These are phyloP conservation scores for Zea mays DNA, from an alignment of 176 grass and related monocot genomes.

Conservation along the genomic window DNA sequence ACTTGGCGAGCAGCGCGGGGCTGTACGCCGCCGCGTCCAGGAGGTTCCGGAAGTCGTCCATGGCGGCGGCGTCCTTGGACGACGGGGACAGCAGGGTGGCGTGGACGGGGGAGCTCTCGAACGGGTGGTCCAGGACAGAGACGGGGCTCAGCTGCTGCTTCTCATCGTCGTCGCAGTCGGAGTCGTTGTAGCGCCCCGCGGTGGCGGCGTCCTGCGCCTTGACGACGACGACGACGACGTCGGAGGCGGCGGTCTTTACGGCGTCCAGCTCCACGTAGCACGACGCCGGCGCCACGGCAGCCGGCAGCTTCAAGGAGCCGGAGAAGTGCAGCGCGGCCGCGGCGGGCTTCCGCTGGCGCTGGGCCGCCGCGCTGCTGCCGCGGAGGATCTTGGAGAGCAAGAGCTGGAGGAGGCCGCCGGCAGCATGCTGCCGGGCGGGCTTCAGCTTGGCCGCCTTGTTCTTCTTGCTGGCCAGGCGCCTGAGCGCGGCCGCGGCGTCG, in stretches of 20 bases:
- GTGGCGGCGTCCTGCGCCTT: background rate
- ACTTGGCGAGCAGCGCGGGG: conserved; percentile 48
- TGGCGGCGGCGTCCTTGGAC: conserved; percentile 26
- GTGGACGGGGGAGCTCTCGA: conserved; percentile 50
- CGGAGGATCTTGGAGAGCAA: conserved; percentile 64
- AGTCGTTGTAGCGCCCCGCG: background rate
- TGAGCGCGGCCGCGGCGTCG: conserved; percentile 37
- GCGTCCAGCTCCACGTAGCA: background rate
- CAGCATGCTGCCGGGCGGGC: background rate
- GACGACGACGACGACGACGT: background rate
- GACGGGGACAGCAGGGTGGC: conserved; percentile 31
- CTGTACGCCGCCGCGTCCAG: conserved; percentile 57
- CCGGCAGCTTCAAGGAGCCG: conserved; percentile 31
- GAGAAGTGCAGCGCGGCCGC: conserved; percentile 45
- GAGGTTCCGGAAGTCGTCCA: conserved; percentile 63
- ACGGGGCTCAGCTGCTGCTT: conserved; percentile 81
- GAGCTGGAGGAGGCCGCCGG: conserved; percentile 35
- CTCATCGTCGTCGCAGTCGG: conserved; percentile 36
- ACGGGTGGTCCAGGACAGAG: conserved; percentile 73
- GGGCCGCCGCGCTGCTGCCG: conserved; percentile 9
- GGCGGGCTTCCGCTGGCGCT: conserved; percentile 38
- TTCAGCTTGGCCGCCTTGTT: background rate
- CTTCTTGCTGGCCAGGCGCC: conserved; percentile 46
- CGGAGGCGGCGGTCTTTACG: conserved; percentile 14
- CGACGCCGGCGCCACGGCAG: background rate